Evolutionary conservation across 805 yeast species (phyloP), one percentile per base, ranked within the genome.

Genomic region (Wickerhamiella lipophila): DNA sequence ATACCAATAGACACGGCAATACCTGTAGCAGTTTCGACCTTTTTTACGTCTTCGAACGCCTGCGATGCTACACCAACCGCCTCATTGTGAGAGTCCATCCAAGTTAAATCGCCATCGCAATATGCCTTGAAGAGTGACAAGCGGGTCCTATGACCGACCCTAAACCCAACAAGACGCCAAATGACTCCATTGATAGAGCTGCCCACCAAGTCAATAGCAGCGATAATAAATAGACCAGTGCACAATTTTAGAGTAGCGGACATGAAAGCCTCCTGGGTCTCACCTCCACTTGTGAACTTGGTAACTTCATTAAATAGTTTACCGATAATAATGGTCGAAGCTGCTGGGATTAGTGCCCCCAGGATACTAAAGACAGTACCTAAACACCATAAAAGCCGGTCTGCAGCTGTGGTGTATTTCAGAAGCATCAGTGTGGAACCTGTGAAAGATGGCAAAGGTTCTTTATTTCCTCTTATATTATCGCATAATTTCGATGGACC

Each of bases 161-260:
- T 64, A 61, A 84, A 95, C 6, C 95, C 95, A 41, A 82, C 66
- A 6, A 65, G 56, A 73, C 79, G 74, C 83, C 94, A 87, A 0
- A 69, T 56, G 1, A 72, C 59, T 6, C 82, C 70, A 3, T 81
- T 76, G 0, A 70, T 39, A 80, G 86, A 79, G 41, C 68, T 63
- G 3, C 69, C 51, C 0, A 74, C 56, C 6, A 73, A 58, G 11
- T 71, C 60, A 0, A 71, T 76, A 1, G 68, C 66, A 27, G 79
- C 83, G 2, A 76, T 55, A 38, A 73, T 56, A 9, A 78, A 57
- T 38, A 65, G 36, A 67, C 66, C 70, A 66, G 63, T 1, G 50
- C 66, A 59, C n/a, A 53, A 46, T 54, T 58, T 49, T 34, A 68
- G 62, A 15, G 75, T 58, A n/a, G 65, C 65, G 4, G 56, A 46